These are phyloP conservation scores for Cymbopogon flexuosus DNA, from an alignment of 202 grass and related monocot species.

Conservation along the genomic window DNA sequence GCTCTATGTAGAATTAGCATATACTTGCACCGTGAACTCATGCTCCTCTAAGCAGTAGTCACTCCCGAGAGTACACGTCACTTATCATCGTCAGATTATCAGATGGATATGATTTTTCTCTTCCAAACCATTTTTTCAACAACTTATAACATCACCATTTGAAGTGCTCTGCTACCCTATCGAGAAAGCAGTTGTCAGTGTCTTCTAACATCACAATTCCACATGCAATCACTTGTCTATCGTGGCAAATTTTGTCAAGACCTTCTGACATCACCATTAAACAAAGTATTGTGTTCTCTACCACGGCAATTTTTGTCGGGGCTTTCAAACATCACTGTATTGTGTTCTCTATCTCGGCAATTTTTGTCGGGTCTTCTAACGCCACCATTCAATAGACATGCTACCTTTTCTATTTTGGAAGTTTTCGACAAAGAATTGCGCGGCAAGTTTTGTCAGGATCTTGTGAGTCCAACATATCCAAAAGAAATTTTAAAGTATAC, in stretches of 20 bases:
- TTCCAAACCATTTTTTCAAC: not conserved
- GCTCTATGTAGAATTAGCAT: not conserved
- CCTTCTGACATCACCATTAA: not conserved
- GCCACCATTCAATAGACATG: not conserved
- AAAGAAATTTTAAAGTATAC: not conserved
- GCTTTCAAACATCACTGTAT: not conserved
- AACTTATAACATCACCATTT: constrained; percentile 14
- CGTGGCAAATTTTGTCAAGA: not conserved
- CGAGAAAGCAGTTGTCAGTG: not conserved
- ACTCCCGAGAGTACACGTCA: not conserved
- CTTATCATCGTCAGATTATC: not conserved
- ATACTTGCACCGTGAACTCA: not conserved
- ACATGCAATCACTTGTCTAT: not conserved
- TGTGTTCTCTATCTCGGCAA: not conserved
- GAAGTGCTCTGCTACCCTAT: not conserved
- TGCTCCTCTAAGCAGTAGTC: not conserved
- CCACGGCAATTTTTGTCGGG: not conserved
- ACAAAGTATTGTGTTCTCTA: not conserved
- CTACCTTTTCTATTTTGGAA: not conserved
- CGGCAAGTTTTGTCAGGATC: constrained; percentile 21
- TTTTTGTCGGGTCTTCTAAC: constrained; percentile 14
- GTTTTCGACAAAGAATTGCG: not conserved
- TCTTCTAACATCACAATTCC: constrained; percentile 13
- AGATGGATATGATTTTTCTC: not conserved
- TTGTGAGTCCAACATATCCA: constrained; percentile 17